Evolutionary conservation across 2,329 filamentous ascomycete genomes (phyloP), one percentile per base, ranked within the genome.

Genomic region (Pseudopithomyces maydicus): DNA sequence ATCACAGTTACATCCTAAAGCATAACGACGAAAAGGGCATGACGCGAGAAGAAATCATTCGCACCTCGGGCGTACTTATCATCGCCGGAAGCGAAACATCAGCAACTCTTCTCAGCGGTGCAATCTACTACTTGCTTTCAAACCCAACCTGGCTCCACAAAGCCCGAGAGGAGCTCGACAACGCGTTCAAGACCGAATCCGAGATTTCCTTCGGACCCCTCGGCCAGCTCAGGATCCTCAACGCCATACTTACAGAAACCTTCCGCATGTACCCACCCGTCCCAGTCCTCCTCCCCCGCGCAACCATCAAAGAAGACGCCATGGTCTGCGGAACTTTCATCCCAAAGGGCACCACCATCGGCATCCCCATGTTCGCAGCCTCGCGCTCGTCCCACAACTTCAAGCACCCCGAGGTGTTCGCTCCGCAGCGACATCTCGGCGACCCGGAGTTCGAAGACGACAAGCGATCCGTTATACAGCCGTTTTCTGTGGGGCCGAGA

Each of bases 61-160:
- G 67, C 38, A 75, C 67, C 22, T 69, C 65, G 2, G 57, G 63
- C 0, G 54, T 74, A 3, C 67, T 79, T 41, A 75, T 78, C 62
- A 53, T 74, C 22, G 77, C 71, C 0, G 77, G 77, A 4, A 76
- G 71, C 11, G 77, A 79, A 56, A 77, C 75, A 0, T 74, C 72
- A 0, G 76, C 76, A 0, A 67, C 63, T 0, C 56, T 64, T 8
- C 59, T 69, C 4, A 62, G 58, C 33, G 67, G 67, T 4, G 48
- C 59, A 15, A 20, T 61, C 15, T 65, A 50, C 43, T 61, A 61
- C 45, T 57, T 70, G 8, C 45, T 62, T 17, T 45, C 52, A 7
- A 64, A 65, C 47, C 59, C 59, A 1, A 8, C 33, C 2, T 61
- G 54, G 56, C 44, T 62, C 6, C 12, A 19, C 0, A 63, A 55